phyloP scores from a whole-genome alignment of 345 rosid species.

The Arabidopsis suecica region DNA sequence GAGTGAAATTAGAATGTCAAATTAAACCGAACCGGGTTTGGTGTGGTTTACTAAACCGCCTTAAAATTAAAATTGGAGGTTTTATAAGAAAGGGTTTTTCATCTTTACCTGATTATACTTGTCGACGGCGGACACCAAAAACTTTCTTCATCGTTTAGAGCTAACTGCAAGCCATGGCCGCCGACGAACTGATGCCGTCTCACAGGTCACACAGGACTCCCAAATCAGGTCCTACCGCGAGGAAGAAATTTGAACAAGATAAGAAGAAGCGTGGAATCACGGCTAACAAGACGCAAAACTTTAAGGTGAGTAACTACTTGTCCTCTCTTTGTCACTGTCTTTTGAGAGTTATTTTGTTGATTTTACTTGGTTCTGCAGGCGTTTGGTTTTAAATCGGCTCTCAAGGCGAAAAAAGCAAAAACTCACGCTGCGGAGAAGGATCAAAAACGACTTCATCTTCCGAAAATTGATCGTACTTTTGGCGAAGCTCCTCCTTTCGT shows the following conservation, averaged over 20 bases:
- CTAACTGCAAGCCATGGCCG: conserved; percentile 51
- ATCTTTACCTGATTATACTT: background rate
- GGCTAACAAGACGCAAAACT: conserved; percentile 59
- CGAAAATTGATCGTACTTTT: conserved; percentile 76
- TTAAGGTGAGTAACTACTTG: conserved; percentile 52
- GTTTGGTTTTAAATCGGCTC: conserved; percentile 64
- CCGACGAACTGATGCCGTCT: conserved; percentile 48
- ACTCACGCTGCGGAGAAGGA: conserved; percentile 82
- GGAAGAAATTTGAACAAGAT: conserved; percentile 57
- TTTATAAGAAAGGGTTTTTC: conserved; percentile 29
- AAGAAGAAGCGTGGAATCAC: conserved; percentile 55
- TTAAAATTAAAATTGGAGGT: conserved; percentile 7
- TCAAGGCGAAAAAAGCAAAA: conserved; percentile 69
- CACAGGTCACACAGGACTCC: conserved; percentile 76
- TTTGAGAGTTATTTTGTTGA: background rate
- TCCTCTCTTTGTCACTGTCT: background rate
- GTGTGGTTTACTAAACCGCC: too few species aligned
- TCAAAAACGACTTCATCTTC: conserved; percentile 81
- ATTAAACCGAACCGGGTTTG: conserved; percentile 12
- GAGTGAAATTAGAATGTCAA: background rate
- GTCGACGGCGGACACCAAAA: conserved; percentile 28
- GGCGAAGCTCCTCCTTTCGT: conserved; percentile 85
- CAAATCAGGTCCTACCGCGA: conserved; percentile 70
- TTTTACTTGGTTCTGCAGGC: conserved; percentile 54
- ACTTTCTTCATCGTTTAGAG: conserved; percentile 3